Base-by-base conservation (phyloP, 2,329 filamentous ascomycete species). In the Dactylellina sp. region DNA sequence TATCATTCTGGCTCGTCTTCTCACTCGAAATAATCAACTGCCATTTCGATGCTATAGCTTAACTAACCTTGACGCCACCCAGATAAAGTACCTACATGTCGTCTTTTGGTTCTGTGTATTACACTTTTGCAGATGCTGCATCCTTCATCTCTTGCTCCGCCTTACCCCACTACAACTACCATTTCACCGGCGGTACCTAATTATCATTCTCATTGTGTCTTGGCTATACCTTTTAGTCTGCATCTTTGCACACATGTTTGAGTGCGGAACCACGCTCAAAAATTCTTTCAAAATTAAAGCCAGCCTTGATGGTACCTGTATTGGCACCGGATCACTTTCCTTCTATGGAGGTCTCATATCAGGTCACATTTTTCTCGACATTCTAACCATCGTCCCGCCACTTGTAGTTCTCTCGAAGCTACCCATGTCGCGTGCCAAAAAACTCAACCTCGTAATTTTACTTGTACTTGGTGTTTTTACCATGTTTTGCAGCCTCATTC, bases 11-110 rank as follows among this genome's bases (percentile, higher is more conserved):
- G 37, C 37, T n/a, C n/a, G n/a, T n/a, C n/a, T n/a, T n/a, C n/a
- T n/a, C n/a, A n/a, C n/a, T n/a, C n/a, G n/a, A n/a, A n/a, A n/a
- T n/a, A n/a, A n/a, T n/a, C n/a, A n/a, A n/a, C n/a, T n/a, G n/a
- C n/a, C n/a, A n/a, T 32, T 4, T 32, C 9, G 28, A 9, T 9
- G 9, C 28, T 4, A 32, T 5, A 32, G 5, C 28, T 9, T 32
- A 32, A 32, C 28, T 5, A 32, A 32, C 5, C 9, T 12, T 40
- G 37, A 5, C 4, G 11, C 37, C n/a, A 42, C 22, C 9, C 28
- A 70, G 64, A 63, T 71, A 24, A 60, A 71, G 37, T 71, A 57
- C 24, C 20, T 71, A 9, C 66, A 71, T 25, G 49, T 61, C n/a
- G 46, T 63, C 16, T 50, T 63, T 35, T 71, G 66, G 66, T 57